These are phyloP conservation scores for Stellera chamaejasme DNA, from an alignment of 345 rosid species.

Conservation along the genomic window DNA sequence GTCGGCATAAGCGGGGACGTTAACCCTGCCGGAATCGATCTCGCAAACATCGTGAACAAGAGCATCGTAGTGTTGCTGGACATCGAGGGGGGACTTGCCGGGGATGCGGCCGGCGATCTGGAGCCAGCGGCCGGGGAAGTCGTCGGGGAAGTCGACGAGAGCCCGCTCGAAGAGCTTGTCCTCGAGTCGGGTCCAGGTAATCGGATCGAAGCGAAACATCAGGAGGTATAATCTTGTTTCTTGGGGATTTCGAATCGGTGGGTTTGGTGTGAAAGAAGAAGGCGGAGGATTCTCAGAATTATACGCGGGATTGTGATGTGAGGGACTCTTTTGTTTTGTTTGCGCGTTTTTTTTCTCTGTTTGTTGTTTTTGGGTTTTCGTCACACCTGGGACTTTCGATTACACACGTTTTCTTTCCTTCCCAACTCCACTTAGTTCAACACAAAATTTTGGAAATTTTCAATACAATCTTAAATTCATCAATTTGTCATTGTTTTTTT, in stretches of 20 bases:
- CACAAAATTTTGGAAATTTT: no score
- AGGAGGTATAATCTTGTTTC: no score
- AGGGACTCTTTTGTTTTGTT: no score
- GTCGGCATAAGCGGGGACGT: constrained; percentile 49
- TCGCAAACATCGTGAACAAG: constrained; percentile 50
- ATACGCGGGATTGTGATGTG: no score
- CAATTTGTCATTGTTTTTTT: no score
- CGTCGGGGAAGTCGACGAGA: constrained; percentile 48
- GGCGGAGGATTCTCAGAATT: no score
- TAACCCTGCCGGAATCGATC: constrained; percentile 65
- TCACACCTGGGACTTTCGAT: constrained; percentile 9
- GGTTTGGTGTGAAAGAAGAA: neutral
- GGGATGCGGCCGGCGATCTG: constrained; percentile 41
- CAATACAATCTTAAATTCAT: no score
- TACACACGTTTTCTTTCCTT: constrained; percentile 14
- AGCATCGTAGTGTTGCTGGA: constrained; percentile 45
- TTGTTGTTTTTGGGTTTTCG: neutral
- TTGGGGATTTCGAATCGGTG: no score
- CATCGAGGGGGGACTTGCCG: constrained; percentile 38
- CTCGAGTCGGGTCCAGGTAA: constrained; percentile 49
- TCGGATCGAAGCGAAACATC: neutral
- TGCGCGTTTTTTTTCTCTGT: no score
- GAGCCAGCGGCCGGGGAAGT: constrained; percentile 53
- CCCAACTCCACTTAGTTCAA: no score
- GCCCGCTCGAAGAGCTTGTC: constrained; percentile 72